phyloP scores from a whole-genome alignment of 225 moss, liverwort and hornwort genomes.

The Marchantia paleacea region DNA sequence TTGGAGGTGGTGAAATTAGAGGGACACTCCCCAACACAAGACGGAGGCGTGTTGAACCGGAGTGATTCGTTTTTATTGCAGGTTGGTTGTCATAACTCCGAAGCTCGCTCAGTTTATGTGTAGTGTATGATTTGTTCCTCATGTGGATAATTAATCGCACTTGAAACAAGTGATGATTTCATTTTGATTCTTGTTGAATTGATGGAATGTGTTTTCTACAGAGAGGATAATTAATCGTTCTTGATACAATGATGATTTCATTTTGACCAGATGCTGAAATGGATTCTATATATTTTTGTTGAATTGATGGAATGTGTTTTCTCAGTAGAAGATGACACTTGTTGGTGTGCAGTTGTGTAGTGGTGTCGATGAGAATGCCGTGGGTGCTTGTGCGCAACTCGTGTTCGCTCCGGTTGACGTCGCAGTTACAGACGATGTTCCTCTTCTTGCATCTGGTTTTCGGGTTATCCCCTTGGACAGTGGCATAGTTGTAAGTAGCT shows the following conservation, averaged over 20 bases:
- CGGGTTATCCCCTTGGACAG: conserved; percentile 96
- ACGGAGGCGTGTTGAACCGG: conserved; percentile 63
- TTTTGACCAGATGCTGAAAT: no score
- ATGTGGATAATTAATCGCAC: no score
- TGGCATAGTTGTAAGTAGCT: conserved; percentile 53
- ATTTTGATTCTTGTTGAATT: no score
- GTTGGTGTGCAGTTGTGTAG: conserved; percentile 64
- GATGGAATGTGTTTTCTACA: no score
- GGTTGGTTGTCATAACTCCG: conserved; percentile 34
- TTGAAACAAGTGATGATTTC: no score
- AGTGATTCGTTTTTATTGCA: conserved; percentile 78
- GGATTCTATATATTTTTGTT: no score
- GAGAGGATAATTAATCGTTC: no score
- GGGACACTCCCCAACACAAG: conserved; percentile 78
- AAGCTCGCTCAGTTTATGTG: background rate
- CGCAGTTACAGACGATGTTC: conserved; percentile 82
- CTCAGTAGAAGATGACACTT: background rate
- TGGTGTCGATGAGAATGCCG: conserved; percentile 93
- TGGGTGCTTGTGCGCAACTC: conserved; percentile 89
- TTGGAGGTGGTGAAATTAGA: conserved; percentile 96
- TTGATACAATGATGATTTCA: no score
- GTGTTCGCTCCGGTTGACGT: conserved; percentile 96
- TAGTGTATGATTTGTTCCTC: background rate
- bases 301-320: no score
- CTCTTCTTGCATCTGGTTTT: conserved; percentile 92